These are phyloP conservation scores for Rosa multiflora DNA, from an alignment of 306 rosid genomes.

Conservation along the genomic window DNA sequence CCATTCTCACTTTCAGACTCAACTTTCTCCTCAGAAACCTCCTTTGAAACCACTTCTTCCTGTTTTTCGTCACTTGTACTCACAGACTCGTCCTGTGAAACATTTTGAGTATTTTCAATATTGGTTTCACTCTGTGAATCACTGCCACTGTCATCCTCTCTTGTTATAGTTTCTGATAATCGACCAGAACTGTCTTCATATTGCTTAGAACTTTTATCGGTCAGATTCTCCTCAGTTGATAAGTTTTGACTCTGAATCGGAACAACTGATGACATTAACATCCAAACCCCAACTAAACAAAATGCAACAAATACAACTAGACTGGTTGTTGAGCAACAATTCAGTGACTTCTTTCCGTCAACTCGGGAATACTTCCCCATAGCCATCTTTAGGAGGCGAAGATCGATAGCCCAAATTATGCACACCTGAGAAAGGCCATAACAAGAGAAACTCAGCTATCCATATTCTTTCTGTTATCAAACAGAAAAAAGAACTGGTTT, in stretches of 20 bases:
- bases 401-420: constrained; percentile 12
- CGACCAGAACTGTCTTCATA: constrained; percentile 46
- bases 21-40: constrained; percentile 19
- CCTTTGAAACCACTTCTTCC: constrained; percentile 21
- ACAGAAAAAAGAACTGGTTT: not conserved
- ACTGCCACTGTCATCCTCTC: constrained; percentile 29
- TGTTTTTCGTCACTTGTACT: constrained; percentile 17
- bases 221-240: constrained; percentile 36
- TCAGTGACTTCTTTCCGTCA: constrained; percentile 60
- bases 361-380: constrained; percentile 55
- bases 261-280: constrained; percentile 58
- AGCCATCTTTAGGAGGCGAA: constrained; percentile 45
- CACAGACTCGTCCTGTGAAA: constrained; percentile 27
- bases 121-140: constrained; percentile 21
- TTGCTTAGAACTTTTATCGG: constrained; percentile 31
- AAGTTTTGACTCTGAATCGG: constrained; percentile 52
- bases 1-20: constrained; percentile 20
- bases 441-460: constrained; percentile 29
- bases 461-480: not conserved
- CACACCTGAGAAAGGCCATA: constrained; percentile 32
- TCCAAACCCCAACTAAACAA: constrained; percentile 75
- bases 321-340: constrained; percentile 50
- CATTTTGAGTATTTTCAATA: constrained; percentile 20
- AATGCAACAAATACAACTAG: constrained; percentile 62
- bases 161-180: constrained; percentile 32